Base-by-base conservation (phyloP, 176 grass and related monocot species). In the Musa beccarii region DNA sequence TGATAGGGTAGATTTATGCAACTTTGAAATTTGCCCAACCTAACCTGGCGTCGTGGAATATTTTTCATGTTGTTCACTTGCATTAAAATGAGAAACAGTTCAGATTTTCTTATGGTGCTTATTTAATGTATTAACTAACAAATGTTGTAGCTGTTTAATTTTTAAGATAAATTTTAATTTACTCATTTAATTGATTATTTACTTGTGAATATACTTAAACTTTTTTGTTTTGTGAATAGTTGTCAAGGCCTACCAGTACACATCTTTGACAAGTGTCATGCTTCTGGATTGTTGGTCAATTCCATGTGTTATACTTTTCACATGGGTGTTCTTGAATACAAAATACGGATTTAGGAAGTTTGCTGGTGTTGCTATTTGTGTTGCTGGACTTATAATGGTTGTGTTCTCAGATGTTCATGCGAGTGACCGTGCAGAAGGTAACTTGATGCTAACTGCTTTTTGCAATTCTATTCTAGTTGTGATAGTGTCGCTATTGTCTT, bases 191-290 rank as follows among this genome's bases (percentile, higher is more conserved):
- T 43, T 43, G 34, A 25, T 29, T 66, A 64, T 52, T 14, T 53
- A 26, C 19, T 56, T 61, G 34, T 34, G 34, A 34, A 34, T 34
- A 34, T 34, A 34, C 34, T 4, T 43, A 43, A 43, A 43, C 3
- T 43, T 0, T 11, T 0, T 62, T 66, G 51, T 25, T 17, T 61
- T 69, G 49, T 77, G 49, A 43, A 43, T 61, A 93, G 90, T 93
- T 61, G 90, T 98, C 11, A 93, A 93, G 78, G 88, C 88, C 75
- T 98, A 91, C 86, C 94, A 91, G 68, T 93, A 98, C 78, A 93
- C 94, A 62, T 98, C 94, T 73, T 84, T 98, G 63, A 98, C 86
- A 5, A 98, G 90, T 68, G 88, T 98, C 71, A 93, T 93, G 94
- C 90, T 98, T 66, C 79, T 98, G 59, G 94, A 98, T 71, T 93